Percentiles rank a stretch among this genome's conserved stretches.
These are phyloP conservation scores for Spergularia marina DNA, from an alignment of 148 eudicot genomes.

Conservation along the genomic window DNA sequence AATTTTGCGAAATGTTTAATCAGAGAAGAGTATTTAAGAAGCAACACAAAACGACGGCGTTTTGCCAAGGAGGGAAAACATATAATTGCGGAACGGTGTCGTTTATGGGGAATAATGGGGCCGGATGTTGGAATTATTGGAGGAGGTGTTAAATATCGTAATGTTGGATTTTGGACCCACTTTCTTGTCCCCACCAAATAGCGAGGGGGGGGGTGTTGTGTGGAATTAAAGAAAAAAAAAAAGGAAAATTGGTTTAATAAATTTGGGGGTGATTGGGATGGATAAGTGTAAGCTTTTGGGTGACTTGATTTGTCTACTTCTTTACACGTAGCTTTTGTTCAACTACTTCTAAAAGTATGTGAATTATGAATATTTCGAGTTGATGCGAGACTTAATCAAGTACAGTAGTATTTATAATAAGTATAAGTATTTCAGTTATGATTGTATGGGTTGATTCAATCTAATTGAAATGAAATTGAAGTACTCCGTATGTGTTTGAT, in stretches of 20 bases:
- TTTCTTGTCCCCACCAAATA: background rate
- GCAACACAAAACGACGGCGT: too few species aligned
- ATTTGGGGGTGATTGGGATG: background rate
- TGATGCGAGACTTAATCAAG: too few species aligned
- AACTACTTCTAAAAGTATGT: background rate
- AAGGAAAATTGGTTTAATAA: background rate
- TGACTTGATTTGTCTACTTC: slow-evolving; percentile 11
- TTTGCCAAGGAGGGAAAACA: background rate
- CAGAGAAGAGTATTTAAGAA: too few species aligned
- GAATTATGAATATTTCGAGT: too few species aligned
- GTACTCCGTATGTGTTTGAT: too few species aligned
- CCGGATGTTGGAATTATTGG: slow-evolving; percentile 2
- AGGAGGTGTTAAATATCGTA: background rate
- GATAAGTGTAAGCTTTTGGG: background rate
- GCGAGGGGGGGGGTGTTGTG: background rate
- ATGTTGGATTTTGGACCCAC: slow-evolving; percentile 4
- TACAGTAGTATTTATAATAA: too few species aligned
- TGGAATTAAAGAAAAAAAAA: background rate
- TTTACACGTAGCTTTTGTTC: slow-evolving; percentile 23
- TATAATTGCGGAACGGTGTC: slow-evolving; percentile 18
- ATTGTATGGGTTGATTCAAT: too few species aligned
- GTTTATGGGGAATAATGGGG: slow-evolving; percentile 10
- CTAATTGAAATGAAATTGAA: too few species aligned
- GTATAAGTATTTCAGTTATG: too few species aligned
- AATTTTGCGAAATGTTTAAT: background rate